These are phyloP conservation scores for Pulveroboletus sp. DNA, from an alignment of 768 basidiomycete species.

Conservation along the genomic window DNA sequence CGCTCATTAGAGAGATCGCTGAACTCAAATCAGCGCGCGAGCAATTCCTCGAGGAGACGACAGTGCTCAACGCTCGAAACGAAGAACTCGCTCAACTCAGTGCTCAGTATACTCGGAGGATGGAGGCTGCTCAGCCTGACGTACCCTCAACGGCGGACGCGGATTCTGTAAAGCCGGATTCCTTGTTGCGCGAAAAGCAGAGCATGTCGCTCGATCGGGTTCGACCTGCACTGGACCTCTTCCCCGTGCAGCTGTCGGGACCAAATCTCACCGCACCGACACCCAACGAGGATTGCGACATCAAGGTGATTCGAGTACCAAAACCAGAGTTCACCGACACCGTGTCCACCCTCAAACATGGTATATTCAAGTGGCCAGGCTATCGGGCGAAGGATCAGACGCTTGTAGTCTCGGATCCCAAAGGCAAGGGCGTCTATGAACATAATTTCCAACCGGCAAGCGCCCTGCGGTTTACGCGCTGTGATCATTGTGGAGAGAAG, in stretches of 20 bases:
- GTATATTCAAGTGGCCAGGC: constrained; percentile 71
- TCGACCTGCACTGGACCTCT: constrained; percentile 11
- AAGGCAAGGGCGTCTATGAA: constrained; percentile 44
- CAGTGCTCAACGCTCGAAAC: constrained; percentile 85
- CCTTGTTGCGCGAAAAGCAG: constrained; percentile 19
- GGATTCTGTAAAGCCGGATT: constrained; percentile 6
- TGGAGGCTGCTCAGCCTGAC: constrained; percentile 43
- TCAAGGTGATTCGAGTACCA: constrained; percentile 25
- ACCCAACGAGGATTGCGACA: constrained; percentile 27
- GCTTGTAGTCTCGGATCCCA: constrained; percentile 32
- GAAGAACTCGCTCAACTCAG: constrained; percentile 89
- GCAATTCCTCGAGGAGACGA: constrained; percentile 85
- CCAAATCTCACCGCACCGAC: constrained; percentile 18
- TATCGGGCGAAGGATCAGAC: constrained; percentile 47
- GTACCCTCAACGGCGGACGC: constrained; percentile 10
- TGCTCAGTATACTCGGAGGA: constrained; percentile 72
- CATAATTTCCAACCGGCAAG: constrained; percentile 90
- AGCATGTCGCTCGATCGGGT: constrained; percentile 29
- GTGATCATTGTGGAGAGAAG: constrained; percentile 96
- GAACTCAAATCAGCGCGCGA: constrained; percentile 87
- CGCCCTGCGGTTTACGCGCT: constrained; percentile 82
- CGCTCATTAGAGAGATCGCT: constrained; percentile 70
- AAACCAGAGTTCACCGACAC: constrained; percentile 36
- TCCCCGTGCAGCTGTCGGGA: not conserved
- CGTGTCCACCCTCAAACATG: constrained; percentile 48